A percentile compares a stretch with the other conserved stretches of the same genome.
Evolutionary conservation across 371 early-diverging fungal species (phyloP).

Genomic region (Syncephalis plumigaleata): DNA sequence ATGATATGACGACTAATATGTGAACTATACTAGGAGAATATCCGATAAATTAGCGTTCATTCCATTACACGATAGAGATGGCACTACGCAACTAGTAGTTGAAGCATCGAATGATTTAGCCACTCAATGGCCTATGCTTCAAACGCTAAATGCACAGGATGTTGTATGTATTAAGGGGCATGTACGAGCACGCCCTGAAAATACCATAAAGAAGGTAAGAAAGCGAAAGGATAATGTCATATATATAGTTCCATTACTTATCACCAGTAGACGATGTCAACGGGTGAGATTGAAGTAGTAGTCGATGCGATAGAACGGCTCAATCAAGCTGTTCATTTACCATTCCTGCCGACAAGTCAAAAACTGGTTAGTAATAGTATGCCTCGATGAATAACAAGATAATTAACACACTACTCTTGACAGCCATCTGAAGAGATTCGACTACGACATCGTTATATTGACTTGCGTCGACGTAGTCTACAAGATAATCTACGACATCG

Average conservation of each 20-base stretch:
- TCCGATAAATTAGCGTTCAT: conserved; percentile 43
- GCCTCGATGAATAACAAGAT: neutral
- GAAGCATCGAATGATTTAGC: conserved; percentile 6
- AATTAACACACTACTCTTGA: neutral
- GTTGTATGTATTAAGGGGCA: conserved; percentile 43
- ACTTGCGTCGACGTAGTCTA: conserved; percentile 57
- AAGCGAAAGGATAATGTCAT: neutral
- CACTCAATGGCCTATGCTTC: conserved; percentile 5
- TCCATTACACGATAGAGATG: conserved; percentile 46
- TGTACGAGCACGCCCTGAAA: conserved; percentile 29
- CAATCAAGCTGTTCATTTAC: conserved; percentile 48
- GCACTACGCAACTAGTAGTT: conserved; percentile 43
- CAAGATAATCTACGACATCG: conserved; percentile 57
- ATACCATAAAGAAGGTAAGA: conserved; percentile 18
- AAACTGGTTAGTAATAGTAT: conserved; percentile 23
- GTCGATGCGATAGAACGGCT: conserved; percentile 37
- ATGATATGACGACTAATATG: neutral
- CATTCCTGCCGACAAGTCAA: conserved; percentile 44
- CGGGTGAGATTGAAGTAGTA: conserved; percentile 57
- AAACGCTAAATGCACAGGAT: conserved; percentile 32
- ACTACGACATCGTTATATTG: conserved; percentile 59
- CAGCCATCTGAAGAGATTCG: conserved; percentile 71
- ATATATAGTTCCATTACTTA: neutral
- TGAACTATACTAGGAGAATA: conserved; percentile 20
- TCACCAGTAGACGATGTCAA: conserved; percentile 15